Base-by-base conservation (phyloP, 2,329 filamentous ascomycete genomes). In the Penicillium griseofulvum region DNA sequence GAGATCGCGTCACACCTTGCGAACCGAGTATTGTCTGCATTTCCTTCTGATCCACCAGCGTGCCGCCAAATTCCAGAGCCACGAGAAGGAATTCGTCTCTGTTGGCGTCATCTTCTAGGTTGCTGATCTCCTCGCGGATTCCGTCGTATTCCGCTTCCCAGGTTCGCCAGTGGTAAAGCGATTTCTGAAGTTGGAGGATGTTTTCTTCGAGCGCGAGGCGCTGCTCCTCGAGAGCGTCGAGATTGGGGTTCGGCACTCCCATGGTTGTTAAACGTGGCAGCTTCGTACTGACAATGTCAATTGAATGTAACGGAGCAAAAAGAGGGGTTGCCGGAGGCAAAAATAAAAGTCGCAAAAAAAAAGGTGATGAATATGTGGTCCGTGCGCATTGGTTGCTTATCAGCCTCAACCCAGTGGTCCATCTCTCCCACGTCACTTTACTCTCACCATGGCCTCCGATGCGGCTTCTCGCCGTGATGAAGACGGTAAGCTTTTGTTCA, bases 111-210 rank as follows among this genome's bases (percentile, higher is more conserved):
- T 78, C 71, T 34, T 80, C 71, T 26, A 87, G 70, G 4, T 77
- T 78, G 49, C 84, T 75, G 29, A 97, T 83, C 66, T 95, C 90
- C 70, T 95, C 90, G 70, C 89, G 91, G 58, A 97, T 81, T 24
- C 87, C 85, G 69, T 96, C 90, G 73, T 97, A 97, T 71, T 97
- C 93, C 45, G 89, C 85, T 71, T 96, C 92, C 84, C 90, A 95
- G 52, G 87, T 87, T 61, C 90, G 88, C 93, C 93, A 99, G 76
- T 96, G 88, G 59, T 86, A 85, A 50, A 97, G 81, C 7, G 89
- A 87, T 66, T 88, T 85, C 52, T 84, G 84, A 19, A 97, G 82
- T 70, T 90, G 85, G 47, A 81, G 76, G 44, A 96, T 82, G 61
- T 87, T 91, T 36, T 85, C 82, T 72, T 96, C 90, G 8, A 97